Conservation (phyloP, 192 early-diverging fungal genomes). For the Globomyces pollinis-pini region DNA sequence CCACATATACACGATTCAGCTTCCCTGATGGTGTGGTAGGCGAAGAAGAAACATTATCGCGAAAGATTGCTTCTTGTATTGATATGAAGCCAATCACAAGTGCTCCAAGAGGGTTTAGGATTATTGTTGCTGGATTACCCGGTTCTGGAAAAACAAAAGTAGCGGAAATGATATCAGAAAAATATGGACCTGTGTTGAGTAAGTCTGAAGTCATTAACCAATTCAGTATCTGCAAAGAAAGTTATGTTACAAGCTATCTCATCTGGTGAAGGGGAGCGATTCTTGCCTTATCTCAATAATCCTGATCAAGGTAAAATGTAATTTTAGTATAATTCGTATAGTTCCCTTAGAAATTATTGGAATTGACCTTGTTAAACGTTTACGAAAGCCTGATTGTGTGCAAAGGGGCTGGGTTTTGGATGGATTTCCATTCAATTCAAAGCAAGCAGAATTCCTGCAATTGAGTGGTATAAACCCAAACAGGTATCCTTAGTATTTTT, state of each 20-base stretch:
- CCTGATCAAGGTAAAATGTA: not conserved
- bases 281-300: not conserved
- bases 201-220: conserved; percentile 1
- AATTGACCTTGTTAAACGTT: conserved; percentile 21
- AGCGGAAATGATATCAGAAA: conserved; percentile 24
- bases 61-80: conserved; percentile 25
- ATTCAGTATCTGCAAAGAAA: conserved; percentile 38
- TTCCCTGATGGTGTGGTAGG: conserved; percentile 24
- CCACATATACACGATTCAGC: conserved; percentile 7
- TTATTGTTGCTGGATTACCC: conserved; percentile 34
- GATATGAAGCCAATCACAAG: conserved; percentile 16
- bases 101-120: conserved; percentile 34
- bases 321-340: not conserved
- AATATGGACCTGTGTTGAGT: conserved; percentile 40
- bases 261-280: not conserved
- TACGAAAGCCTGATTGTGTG: conserved; percentile 31
- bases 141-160: conserved; percentile 38
- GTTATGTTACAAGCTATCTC: conserved; percentile 39
- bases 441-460: conserved; percentile 26
- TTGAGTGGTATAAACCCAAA: conserved; percentile 33
- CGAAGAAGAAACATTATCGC: conserved; percentile 20
- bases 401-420: conserved; percentile 45
- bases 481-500: conserved; percentile 24
- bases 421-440: conserved; percentile 32
- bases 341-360: conserved; percentile 30